Evolutionary conservation across 1,284 basidiomycete species (phyloP), one percentile per base, ranked within the genome.

Genomic region (Puccinia triticina): DNA sequence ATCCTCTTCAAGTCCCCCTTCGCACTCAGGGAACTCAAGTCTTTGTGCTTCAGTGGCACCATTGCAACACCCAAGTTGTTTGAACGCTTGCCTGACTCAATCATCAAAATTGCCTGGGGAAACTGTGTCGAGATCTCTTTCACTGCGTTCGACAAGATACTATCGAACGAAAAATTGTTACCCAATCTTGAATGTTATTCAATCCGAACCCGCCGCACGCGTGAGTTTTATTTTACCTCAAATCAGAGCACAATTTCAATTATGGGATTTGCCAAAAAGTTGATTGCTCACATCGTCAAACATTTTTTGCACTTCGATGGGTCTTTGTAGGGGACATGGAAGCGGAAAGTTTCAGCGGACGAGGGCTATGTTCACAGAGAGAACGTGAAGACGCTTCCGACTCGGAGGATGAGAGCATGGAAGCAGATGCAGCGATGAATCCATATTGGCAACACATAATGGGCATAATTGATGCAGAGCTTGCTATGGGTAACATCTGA

Each of bases 161-260:
- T 74, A 14, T n/a, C 43, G 14, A 53, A 21, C n/a, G n/a, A 59
- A 8, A 37, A 18, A 34, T 74, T 29, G 5, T 57, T 74, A 53
- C 72, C 72, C 18, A 74, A 74, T 74, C 46, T 74, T 21, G 32
- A 26, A 21, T 74, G 72, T 37, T 53, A 21, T 34, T 74, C 72
- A 32, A 46, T 74, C 10, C 57, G 26, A 10, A 59, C 8, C 29
- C n/a, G n/a, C 29, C n/a, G 14, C 26, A 14, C 5, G 10, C 29
- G 57, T 59, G n/a, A 59, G 57, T 59, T 26, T 11, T n/a, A 29
- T 32, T 29, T 29, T 8, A 10, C 5, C 18, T n/a, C 18, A 29
- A 10, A 10, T 8, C 16, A 59, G 8, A 59, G 3, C n/a, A 4
- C 8, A 26, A 10, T 29, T 59, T 7, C 16, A 59, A 29, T 7